Evolutionary conservation across 2,329 filamentous ascomycete genomes (phyloP).

Genomic region (Geosmithia morbida): DNA sequence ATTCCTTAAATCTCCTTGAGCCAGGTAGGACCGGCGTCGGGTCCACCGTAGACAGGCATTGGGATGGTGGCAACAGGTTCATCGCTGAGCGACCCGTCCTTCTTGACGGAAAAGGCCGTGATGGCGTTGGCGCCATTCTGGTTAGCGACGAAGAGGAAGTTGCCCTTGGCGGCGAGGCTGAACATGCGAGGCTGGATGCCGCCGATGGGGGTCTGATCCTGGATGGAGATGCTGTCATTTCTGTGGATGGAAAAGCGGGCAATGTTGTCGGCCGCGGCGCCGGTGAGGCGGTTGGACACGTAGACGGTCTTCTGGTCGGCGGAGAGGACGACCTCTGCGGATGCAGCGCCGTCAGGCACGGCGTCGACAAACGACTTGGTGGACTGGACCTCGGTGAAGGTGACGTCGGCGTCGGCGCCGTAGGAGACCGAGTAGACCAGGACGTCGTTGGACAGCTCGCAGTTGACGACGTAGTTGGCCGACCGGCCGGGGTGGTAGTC

Average conservation of each 20-base stretch:
- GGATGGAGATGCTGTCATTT: constrained; percentile 15
- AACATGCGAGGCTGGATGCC: constrained; percentile 31
- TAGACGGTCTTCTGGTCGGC: constrained; percentile 29
- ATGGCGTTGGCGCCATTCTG: constrained; percentile 24
- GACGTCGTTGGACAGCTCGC: constrained; percentile 29
- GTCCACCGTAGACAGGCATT: constrained; percentile 11
- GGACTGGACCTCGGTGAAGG: constrained; percentile 18
- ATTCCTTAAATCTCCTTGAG: constrained; percentile 4
- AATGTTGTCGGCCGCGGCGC: constrained; percentile 28
- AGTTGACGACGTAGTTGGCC: constrained; percentile 30
- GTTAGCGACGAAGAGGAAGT: constrained; percentile 32
- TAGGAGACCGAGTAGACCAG: constrained; percentile 27
- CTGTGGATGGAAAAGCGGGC: constrained; percentile 24
- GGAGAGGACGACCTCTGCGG: constrained; percentile 28
- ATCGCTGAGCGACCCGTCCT: constrained; percentile 13
- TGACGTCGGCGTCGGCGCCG: constrained; percentile 11
- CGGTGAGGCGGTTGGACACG: constrained; percentile 34
- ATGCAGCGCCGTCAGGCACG: constrained; percentile 24
- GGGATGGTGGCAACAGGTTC: constrained; percentile 12
- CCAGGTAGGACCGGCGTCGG: constrained; percentile 5
- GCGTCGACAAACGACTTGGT: constrained; percentile 24
- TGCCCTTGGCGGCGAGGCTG: constrained; percentile 17
- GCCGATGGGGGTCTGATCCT: constrained; percentile 16
- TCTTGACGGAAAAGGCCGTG: constrained; percentile 19
- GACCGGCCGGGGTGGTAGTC: constrained; percentile 15